Base-by-base conservation (phyloP, 2,329 filamentous ascomycete species). In the Colletotrichum godetiae region DNA sequence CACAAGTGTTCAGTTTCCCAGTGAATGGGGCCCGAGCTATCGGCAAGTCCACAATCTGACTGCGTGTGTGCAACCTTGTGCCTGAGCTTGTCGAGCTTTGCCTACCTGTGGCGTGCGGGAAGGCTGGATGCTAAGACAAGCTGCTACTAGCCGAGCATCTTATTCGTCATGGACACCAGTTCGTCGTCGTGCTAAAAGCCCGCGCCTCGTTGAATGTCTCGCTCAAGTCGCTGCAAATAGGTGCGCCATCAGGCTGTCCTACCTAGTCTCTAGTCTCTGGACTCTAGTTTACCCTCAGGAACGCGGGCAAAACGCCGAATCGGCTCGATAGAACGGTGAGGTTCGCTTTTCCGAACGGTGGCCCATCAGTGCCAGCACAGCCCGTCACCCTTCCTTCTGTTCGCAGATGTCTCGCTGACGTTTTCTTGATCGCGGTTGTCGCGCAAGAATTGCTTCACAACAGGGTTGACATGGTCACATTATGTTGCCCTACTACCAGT, bases 111-210 rank as follows among this genome's bases (percentile, higher is more conserved):
- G 68, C 64, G 57, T 33, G 19, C 33, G 63, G 64, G 68, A 67
- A 58, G 68, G 55, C 65, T 58, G 63, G 49, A 46, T 13, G 5
- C 33, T 57, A 57, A 67, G 63, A 67, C 68, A 57, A 49, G 63
- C 13, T 59, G 55, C 58, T 46, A 53, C 56, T 55, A 37, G 37
- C 29, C 42, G 53, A 58, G 53, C 22, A 61, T n/a, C 62, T 49
- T 24, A 52, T 56, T 70, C 67, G 67, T 66, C 67, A 66, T 58
- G 8, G 56, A 42, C 68, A 37, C 46, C 19, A 27, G 24, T n/a
- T 31, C 35, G 63, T 46, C 22, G 29, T 49, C 6, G 22, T 61
- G 29, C 46, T 49, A 61, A 57, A 31, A 24, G 64, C 22, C 56
- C 68, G 57, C 57, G 64, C 29, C 57, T 53, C 11, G 22, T 8